Evolutionary conservation across 1,284 basidiomycete genomes (phyloP).

Genomic region (Earliella scabrosa): DNA sequence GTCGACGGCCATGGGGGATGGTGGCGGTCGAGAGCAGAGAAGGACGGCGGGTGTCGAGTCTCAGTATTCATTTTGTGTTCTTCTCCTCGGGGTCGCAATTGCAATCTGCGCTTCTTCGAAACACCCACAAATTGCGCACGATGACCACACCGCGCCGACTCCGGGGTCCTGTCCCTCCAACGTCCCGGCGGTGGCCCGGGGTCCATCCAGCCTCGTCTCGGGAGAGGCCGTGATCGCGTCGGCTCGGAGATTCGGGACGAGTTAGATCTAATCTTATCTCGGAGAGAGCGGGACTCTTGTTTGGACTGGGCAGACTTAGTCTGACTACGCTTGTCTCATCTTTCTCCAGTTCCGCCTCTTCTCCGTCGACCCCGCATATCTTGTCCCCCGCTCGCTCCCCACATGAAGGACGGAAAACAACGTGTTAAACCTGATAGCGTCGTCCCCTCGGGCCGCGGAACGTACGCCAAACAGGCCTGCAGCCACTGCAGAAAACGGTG

Average conservation of each 20-base stretch:
- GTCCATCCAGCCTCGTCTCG: neutral
- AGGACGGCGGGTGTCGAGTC: neutral
- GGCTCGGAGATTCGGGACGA: slow-evolving; percentile 4
- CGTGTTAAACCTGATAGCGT: slow-evolving; percentile 26
- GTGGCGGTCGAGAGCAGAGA: neutral
- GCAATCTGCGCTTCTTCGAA: neutral
- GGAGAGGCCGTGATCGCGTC: neutral
- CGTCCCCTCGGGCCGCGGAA: slow-evolving; percentile 37
- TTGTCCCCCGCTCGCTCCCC: slow-evolving; percentile 6
- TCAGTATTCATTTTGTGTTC: neutral
- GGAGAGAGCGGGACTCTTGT: neutral
- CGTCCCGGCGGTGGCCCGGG: neutral
- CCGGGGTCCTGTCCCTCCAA: neutral
- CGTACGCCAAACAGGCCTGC: slow-evolving; percentile 53
- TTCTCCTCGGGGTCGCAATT: neutral
- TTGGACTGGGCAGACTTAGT: no score
- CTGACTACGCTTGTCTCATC: neutral
- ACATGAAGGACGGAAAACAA: slow-evolving; percentile 35
- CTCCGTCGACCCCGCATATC: slow-evolving; percentile 1
- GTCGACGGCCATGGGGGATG: neutral
- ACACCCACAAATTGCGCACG: neutral
- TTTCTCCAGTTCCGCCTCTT: slow-evolving; percentile 1
- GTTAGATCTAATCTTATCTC: neutral
- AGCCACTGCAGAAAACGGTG: slow-evolving; percentile 54
- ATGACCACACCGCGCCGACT: neutral